These are phyloP conservation scores for Phyllosticta ampelicida DNA, from an alignment of 2,329 filamentous ascomycete genomes.

Conservation along the genomic window DNA sequence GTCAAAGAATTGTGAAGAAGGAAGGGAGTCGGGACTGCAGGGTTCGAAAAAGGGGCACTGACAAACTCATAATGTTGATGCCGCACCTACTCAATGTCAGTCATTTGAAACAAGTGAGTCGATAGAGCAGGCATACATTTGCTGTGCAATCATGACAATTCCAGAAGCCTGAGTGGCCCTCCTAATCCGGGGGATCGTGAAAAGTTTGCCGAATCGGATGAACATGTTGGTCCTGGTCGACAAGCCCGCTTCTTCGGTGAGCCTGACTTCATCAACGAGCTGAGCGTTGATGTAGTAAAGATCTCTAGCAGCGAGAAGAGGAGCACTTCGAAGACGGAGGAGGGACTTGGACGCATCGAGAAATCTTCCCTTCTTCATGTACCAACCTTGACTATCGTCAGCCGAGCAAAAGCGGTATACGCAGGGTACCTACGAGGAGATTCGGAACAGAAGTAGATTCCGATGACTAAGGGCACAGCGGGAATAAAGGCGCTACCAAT, in stretches of 20 bases:
- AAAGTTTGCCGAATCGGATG: slow-evolving; percentile 42
- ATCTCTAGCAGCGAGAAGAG: slow-evolving; percentile 32
- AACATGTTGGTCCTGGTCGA: slow-evolving; percentile 27
- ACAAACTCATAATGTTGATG: slow-evolving; percentile 38
- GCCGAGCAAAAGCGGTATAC: not conserved
- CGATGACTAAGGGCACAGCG: slow-evolving; percentile 25
- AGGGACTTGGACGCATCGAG: slow-evolving; percentile 30
- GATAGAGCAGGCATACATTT: slow-evolving; percentile 42
- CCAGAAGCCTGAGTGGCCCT: slow-evolving; percentile 66
- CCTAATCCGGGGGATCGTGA: slow-evolving; percentile 57
- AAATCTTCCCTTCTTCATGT: slow-evolving; percentile 31
- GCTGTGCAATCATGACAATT: slow-evolving; percentile 63
- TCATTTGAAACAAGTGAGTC: not conserved
- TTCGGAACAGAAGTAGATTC: slow-evolving; percentile 32
- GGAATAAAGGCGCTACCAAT: slow-evolving; percentile 30
- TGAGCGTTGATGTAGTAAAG: slow-evolving; percentile 32
- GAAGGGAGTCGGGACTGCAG: too few species aligned
- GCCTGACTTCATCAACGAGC: slow-evolving; percentile 23
- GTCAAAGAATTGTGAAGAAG: slow-evolving; percentile 13
- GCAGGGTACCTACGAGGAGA: slow-evolving; percentile 15
- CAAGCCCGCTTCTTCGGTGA: slow-evolving; percentile 14
- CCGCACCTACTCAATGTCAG: not conserved
- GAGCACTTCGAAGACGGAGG: slow-evolving; percentile 27
- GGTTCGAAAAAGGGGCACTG: not conserved
- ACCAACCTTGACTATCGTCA: slow-evolving; percentile 16